Conservation (phyloP, 2,329 filamentous ascomycete species). For the Diatrype stigma region DNA sequence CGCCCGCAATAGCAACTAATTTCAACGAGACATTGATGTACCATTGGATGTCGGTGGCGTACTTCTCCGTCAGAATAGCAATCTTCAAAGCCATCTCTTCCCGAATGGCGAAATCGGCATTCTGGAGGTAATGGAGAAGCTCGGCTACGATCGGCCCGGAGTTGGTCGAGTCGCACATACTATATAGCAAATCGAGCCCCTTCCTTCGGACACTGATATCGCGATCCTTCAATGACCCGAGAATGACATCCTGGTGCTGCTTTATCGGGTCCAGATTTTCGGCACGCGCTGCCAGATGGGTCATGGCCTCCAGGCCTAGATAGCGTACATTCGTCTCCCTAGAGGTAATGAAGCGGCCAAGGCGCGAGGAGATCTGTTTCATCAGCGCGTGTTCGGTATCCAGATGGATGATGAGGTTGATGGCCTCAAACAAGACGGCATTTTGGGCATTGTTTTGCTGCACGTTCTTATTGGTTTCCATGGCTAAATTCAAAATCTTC, state of each 20-base stretch:
- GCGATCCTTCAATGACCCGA: conserved; percentile 87
- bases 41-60: conserved; percentile 97
- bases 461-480: conserved; percentile 95
- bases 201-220: conserved; percentile 97
- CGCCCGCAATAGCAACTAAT: conserved; percentile 91
- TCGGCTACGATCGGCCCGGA: conserved; percentile 90
- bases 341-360: conserved; percentile 95
- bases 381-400: conserved; percentile 93
- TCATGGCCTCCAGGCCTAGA: conserved; percentile 94
- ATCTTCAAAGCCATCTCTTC: conserved; percentile 99
- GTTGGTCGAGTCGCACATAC: conserved; percentile 98
- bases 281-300: conserved; percentile 86
- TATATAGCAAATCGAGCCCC: conserved; percentile 93
- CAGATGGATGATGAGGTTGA: conserved; percentile 96
- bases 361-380: conserved; percentile 86
- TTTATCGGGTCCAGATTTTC: conserved; percentile 97
- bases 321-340: conserved; percentile 97
- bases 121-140: conserved; percentile 89
- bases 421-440: conserved; percentile 94
- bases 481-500: conserved; percentile 83
- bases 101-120: conserved; percentile 93
- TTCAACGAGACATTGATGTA: conserved; percentile 97
- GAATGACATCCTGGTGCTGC: conserved; percentile 93
- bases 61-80: conserved; percentile 96
- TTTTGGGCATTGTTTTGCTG: conserved; percentile 99